Percentiles rank a stretch among this genome's conserved stretches.
Conservation (phyloP, 176 grass and related monocot species). For the Oryza meridionalis region DNA sequence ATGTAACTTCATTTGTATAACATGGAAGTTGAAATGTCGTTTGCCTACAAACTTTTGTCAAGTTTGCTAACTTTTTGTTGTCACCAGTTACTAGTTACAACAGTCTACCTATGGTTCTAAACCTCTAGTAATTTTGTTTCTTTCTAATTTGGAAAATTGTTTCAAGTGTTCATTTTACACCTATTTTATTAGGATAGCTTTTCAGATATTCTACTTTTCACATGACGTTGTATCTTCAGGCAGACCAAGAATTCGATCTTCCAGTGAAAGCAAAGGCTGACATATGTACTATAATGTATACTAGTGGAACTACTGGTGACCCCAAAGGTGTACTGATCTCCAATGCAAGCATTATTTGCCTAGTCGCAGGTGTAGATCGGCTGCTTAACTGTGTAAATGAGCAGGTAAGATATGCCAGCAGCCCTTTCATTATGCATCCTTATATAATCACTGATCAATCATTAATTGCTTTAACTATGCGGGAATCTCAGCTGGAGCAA, state of each 20-base stretch:
- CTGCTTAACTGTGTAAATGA: slow-evolving; percentile 59
- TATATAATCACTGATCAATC: slow-evolving; percentile 9
- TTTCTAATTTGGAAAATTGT: not conserved
- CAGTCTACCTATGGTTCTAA: not conserved
- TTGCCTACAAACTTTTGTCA: slow-evolving; percentile 22
- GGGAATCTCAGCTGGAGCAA: slow-evolving; percentile 61
- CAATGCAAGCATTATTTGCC: slow-evolving; percentile 72
- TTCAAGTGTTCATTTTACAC: slow-evolving; percentile 22
- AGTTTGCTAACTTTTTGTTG: slow-evolving; percentile 18
- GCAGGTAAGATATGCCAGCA: slow-evolving; percentile 47
- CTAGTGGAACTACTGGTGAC: slow-evolving; percentile 90
- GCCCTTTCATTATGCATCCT: slow-evolving; percentile 19
- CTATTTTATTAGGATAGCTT: not conserved
- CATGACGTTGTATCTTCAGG: slow-evolving; percentile 48
- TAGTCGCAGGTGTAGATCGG: slow-evolving; percentile 68
- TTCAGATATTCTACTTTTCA: slow-evolving; percentile 1
- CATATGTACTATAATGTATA: slow-evolving; percentile 93
- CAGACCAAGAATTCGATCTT: slow-evolving; percentile 72
- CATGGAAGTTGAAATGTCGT: slow-evolving; percentile 9
- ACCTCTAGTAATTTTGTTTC: not conserved
- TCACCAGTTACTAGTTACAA: not conserved
- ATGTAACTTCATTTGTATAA: not conserved
- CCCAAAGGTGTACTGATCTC: slow-evolving; percentile 89
- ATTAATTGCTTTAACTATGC: slow-evolving; percentile 30
- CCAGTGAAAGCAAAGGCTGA: slow-evolving; percentile 67